Percentiles rank a stretch among this genome's conserved stretches.
Evolutionary conservation across 345 rosid species (phyloP).

Genomic region (Hibiscus syriacus): DNA sequence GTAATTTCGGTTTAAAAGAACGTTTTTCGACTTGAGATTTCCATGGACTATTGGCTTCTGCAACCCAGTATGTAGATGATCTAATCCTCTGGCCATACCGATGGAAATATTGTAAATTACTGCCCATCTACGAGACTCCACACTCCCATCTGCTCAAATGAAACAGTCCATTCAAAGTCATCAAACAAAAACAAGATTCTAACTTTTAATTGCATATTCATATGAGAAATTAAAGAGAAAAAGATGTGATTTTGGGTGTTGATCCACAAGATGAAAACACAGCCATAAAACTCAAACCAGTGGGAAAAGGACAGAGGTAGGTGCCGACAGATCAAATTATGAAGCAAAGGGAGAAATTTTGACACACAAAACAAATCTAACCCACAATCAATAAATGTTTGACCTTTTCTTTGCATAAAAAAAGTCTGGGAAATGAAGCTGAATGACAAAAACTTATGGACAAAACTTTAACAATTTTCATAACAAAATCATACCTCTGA

Average conservation of each 20-base stretch:
- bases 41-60: background rate
- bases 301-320: slow-evolving; percentile 3
- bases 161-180: background rate
- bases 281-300: background rate
- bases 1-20: no score
- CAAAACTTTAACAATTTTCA: background rate
- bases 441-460: background rate
- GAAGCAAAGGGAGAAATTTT: background rate
- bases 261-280: background rate
- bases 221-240: background rate
- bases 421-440: background rate
- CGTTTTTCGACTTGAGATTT: no score
- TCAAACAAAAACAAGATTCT: background rate
- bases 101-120: slow-evolving; percentile 42
- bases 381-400: background rate
- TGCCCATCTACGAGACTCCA: slow-evolving; percentile 50
- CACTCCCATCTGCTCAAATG: slow-evolving; percentile 44
- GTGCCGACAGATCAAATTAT: slow-evolving; percentile 1
- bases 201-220: background rate
- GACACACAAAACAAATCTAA: background rate
- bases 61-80: slow-evolving; percentile 65
- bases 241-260: background rate
- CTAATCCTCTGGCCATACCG: slow-evolving; percentile 65
- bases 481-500: slow-evolving; percentile 55
- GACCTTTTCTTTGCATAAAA: background rate